A percentile compares a stretch with the other conserved stretches of the same genome.
Conservation (phyloP, 1,284 basidiomycete genomes). For the Apiotrichum gracile region DNA sequence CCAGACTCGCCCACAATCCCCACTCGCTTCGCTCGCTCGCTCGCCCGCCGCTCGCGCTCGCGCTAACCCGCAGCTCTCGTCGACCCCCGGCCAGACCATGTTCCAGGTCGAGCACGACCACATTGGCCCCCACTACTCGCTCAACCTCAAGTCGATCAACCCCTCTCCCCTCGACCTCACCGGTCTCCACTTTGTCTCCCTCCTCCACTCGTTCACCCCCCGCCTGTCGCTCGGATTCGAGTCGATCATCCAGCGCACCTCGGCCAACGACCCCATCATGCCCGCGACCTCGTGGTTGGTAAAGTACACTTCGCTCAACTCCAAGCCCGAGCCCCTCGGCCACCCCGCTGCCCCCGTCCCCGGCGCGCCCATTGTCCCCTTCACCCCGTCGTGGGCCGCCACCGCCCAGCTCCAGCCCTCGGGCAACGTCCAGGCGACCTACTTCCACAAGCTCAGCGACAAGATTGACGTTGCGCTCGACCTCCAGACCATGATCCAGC, state of each 20-base stretch:
- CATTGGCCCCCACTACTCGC: slow-evolving; percentile 77
- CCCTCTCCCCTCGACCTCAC: slow-evolving; percentile 80
- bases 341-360: slow-evolving; percentile 20
- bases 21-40: too few relatives aligned
- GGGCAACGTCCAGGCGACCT: slow-evolving; percentile 84
- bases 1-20: too few relatives aligned
- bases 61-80: slow-evolving; percentile 32
- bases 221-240: slow-evolving; percentile 87
- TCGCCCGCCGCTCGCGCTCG: neutral
- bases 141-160: slow-evolving; percentile 89
- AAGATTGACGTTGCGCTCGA: slow-evolving; percentile 99
- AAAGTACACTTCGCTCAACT: slow-evolving; percentile 63
- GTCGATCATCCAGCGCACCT: slow-evolving; percentile 73
- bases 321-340: slow-evolving; percentile 13
- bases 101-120: slow-evolving; percentile 93
- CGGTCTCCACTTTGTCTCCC: slow-evolving; percentile 91
- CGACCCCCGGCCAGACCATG: slow-evolving; percentile 69
- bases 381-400: slow-evolving; percentile 73
- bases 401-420: slow-evolving; percentile 82
- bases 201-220: slow-evolving; percentile 92
- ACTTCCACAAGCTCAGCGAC: slow-evolving; percentile 92
- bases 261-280: slow-evolving; percentile 63
- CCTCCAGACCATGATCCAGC: slow-evolving; percentile 72
- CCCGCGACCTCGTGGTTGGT: slow-evolving; percentile 77
- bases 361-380: slow-evolving; percentile 28